A percentile compares a stretch with the other conserved stretches of the same genome.
These are phyloP conservation scores for Corymbia citriodora DNA, from an alignment of 441 rosid species.

Conservation along the genomic window DNA sequence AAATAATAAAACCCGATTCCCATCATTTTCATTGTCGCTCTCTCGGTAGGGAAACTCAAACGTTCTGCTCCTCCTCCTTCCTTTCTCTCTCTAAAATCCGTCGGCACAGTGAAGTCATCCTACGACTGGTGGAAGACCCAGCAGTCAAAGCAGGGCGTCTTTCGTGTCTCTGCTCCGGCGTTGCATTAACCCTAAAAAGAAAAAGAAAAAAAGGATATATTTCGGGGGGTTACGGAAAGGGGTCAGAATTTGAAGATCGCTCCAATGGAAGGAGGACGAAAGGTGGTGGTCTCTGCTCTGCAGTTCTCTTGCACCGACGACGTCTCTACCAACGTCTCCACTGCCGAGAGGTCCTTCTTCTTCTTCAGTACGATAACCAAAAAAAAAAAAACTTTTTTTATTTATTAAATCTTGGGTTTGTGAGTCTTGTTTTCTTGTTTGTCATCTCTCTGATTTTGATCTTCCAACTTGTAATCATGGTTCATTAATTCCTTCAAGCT, in stretches of 20 bases:
- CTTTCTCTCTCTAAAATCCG: neutral
- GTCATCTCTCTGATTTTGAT: neutral
- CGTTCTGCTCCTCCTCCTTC: neutral
- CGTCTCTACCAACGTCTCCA: conserved; percentile 45
- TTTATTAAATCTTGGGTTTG: neutral
- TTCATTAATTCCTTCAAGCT: neutral
- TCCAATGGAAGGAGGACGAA: conserved; percentile 1
- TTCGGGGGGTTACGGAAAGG: neutral
- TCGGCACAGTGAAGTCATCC: neutral
- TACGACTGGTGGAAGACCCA: neutral
- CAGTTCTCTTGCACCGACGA: conserved; percentile 71
- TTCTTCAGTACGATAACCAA: neutral
- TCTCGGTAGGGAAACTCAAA: neutral
- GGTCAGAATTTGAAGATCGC: neutral
- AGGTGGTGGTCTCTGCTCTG: conserved; percentile 49
- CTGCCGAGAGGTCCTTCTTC: conserved; percentile 46
- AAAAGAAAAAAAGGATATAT: neutral
- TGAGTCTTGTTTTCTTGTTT: neutral
- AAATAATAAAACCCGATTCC: neutral
- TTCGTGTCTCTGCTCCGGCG: neutral
- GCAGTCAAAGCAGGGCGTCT: neutral
- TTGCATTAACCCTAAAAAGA: neutral
- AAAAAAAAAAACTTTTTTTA: neutral
- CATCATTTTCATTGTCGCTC: neutral
- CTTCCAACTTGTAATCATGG: neutral